These are phyloP conservation scores for Sindora glabra DNA, from an alignment of 306 rosid genomes.

Conservation along the genomic window DNA sequence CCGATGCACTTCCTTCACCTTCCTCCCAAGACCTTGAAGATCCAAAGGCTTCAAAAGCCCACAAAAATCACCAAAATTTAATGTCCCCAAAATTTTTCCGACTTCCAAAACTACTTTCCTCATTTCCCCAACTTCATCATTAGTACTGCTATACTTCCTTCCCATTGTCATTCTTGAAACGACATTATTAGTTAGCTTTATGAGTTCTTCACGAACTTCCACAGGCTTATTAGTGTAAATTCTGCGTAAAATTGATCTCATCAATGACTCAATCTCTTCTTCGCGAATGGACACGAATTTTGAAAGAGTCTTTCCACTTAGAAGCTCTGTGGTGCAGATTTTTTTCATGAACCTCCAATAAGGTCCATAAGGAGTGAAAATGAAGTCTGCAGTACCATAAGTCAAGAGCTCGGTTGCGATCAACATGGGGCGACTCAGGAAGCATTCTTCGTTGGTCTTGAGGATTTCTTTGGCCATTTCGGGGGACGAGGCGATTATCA, in stretches of 20 bases:
- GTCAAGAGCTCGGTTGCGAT: neutral
- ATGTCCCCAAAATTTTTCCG: neutral
- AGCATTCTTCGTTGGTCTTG: neutral
- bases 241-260: neutral
- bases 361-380: neutral
- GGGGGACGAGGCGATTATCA: neutral
- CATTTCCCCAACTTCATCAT: slow-evolving; percentile 17
- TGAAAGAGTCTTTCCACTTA: neutral
- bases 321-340: neutral
- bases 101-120: neutral
- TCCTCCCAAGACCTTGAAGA: neutral
- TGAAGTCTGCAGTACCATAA: neutral
- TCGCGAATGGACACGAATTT: neutral
- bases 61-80: neutral
- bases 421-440: neutral
- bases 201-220: slow-evolving; percentile 11
- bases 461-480: neutral
- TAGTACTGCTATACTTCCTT: slow-evolving; percentile 1
- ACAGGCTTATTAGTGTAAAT: neutral
- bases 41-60: neutral
- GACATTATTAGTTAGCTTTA: slow-evolving; percentile 8
- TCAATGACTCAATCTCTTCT: neutral
- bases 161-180: slow-evolving; percentile 25
- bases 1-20: neutral
- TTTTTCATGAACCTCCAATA: neutral